Conservation (phyloP, 129 eudicot species). For the sunflower (Helianthus annuus) region DNA sequence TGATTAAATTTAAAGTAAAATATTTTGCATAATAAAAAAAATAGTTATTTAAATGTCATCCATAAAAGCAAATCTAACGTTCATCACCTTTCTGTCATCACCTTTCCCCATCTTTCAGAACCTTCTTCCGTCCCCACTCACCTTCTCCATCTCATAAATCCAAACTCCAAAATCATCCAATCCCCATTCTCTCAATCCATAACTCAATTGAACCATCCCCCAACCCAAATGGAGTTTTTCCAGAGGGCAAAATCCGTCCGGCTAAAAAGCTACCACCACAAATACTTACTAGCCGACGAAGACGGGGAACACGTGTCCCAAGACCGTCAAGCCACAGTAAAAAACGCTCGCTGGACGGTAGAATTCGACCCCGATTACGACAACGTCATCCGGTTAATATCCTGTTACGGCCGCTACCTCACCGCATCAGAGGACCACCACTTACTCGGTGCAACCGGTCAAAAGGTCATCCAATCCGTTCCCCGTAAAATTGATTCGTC, state of each 20-base stretch:
- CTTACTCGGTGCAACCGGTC: slow-evolving; percentile 60
- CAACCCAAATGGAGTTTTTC: slow-evolving; percentile 53
- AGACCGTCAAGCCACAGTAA: slow-evolving; percentile 47
- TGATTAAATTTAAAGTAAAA: no score
- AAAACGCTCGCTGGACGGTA: slow-evolving; percentile 54
- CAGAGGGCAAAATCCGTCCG: slow-evolving; percentile 49
- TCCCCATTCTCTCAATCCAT: slow-evolving; percentile 2
- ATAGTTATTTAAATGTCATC: neutral
- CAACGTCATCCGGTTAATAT: slow-evolving; percentile 52
- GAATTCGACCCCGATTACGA: slow-evolving; percentile 49
- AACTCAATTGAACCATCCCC: neutral
- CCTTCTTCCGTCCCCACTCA: slow-evolving; percentile 2
- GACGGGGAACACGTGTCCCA: slow-evolving; percentile 59
- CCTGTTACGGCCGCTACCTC: slow-evolving; percentile 51
- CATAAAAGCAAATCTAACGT: neutral
- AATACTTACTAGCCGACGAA: slow-evolving; percentile 57
- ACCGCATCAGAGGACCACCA: slow-evolving; percentile 61
- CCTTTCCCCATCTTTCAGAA: neutral
- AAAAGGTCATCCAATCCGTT: slow-evolving; percentile 48
- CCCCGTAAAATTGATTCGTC: slow-evolving; percentile 51
- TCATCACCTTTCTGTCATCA: slow-evolving; percentile 7
- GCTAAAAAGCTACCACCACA: slow-evolving; percentile 57
- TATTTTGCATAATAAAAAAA: no score
- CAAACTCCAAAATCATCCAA: neutral
- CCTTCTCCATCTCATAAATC: neutral